Percentiles rank a stretch among this genome's conserved stretches.
phyloP scores from a whole-genome alignment of 2,329 filamentous ascomycete genomes.

The Claviceps pazoutovae region DNA sequence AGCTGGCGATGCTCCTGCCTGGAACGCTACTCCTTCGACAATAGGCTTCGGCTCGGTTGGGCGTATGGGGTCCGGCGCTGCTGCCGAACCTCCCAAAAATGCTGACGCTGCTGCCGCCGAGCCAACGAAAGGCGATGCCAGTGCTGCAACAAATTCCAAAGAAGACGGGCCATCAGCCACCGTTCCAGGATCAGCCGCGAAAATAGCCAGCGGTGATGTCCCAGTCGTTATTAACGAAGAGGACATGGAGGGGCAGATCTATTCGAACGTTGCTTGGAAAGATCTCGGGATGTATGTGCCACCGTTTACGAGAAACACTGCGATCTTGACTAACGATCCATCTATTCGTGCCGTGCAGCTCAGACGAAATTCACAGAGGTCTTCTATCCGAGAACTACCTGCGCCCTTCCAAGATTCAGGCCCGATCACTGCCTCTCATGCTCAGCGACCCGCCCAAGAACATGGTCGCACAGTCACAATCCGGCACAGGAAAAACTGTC shows the following conservation, averaged over 20 bases:
- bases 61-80: slow-evolving; percentile 1
- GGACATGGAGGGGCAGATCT: slow-evolving; percentile 5
- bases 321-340: background rate
- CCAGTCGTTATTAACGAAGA: slow-evolving; percentile 5
- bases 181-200: slow-evolving; percentile 4
- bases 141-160: slow-evolving; percentile 1
- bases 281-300: slow-evolving; percentile 6
- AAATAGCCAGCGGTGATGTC: slow-evolving; percentile 6
- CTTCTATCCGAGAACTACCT: slow-evolving; percentile 73
- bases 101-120: background rate
- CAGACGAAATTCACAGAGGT: slow-evolving; percentile 54
- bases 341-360: slow-evolving; percentile 12
- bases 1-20: background rate
- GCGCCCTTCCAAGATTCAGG: slow-evolving; percentile 96
- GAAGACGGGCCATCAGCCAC: slow-evolving; percentile 5
- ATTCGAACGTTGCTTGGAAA: slow-evolving; percentile 4
- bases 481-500: slow-evolving; percentile 93
- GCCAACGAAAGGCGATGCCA: background rate
- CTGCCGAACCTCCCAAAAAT: background rate
- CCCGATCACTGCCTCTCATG: slow-evolving; percentile 81
- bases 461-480: slow-evolving; percentile 98
- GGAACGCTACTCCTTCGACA: background rate
- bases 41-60: too few species aligned
- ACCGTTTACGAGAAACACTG: background rate
- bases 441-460: slow-evolving; percentile 76